phyloP scores from a whole-genome alignment of 441 rosid genomes.

The Bruguiera hainesii region DNA sequence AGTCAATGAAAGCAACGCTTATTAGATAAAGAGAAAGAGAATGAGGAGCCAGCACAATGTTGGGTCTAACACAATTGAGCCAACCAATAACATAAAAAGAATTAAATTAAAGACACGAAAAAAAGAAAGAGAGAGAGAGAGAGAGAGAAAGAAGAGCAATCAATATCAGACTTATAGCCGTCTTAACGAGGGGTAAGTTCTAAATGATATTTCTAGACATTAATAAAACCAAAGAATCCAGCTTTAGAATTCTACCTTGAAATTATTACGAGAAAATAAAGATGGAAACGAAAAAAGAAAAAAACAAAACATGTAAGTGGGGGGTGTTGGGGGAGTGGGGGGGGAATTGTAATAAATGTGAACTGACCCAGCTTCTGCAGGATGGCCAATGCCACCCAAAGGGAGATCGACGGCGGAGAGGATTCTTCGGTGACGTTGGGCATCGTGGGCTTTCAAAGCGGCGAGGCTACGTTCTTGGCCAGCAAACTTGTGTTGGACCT shows the following conservation, averaged over 20 bases:
- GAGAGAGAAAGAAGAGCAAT: not conserved
- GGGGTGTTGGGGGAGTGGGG: too few species aligned
- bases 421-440: conserved; percentile 62
- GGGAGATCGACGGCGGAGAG: conserved; percentile 62
- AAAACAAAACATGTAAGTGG: too few species aligned
- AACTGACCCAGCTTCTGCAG: conserved; percentile 66
- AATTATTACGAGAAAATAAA: too few species aligned
- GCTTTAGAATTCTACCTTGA: too few species aligned
- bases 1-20: too few species aligned
- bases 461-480: conserved; percentile 43
- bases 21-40: too few species aligned
- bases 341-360: too few species aligned
- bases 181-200: too few species aligned
- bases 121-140: not conserved
- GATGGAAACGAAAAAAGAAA: too few species aligned
- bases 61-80: not conserved
- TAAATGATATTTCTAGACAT: too few species aligned
- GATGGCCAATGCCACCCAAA: conserved; percentile 76
- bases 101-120: not conserved
- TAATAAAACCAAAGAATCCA: too few species aligned
- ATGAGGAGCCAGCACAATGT: not conserved
- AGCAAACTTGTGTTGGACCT: conserved; percentile 60
- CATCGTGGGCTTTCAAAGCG: conserved; percentile 65
- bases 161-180: not conserved
- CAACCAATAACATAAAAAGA: not conserved